Conservation (phyloP, 2,329 filamentous ascomycete species). For the Canariomyces notabilis region DNA sequence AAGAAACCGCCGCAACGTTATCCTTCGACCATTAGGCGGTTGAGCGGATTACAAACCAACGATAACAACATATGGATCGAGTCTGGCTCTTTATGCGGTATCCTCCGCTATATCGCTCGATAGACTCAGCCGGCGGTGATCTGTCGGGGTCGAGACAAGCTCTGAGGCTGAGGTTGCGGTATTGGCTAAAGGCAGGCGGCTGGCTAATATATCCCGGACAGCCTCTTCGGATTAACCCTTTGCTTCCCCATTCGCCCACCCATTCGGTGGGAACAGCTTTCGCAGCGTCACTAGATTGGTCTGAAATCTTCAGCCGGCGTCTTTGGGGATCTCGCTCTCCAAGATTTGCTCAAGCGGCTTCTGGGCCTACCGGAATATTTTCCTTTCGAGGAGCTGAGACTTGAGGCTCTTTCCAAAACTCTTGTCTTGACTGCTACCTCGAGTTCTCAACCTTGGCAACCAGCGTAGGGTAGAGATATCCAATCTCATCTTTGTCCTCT, state of each 20-base stretch:
- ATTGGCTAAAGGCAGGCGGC: constrained; percentile 20
- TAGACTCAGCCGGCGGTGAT: background rate
- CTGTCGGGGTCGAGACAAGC: background rate
- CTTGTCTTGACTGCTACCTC: no score
- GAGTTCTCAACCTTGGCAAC: constrained; percentile 7
- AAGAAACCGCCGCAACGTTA: no score
- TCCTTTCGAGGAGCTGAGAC: constrained; percentile 7
- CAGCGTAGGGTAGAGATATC: background rate
- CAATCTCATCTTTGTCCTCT: background rate
- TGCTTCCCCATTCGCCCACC: constrained; percentile 15
- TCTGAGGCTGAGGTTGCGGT: constrained; percentile 2
- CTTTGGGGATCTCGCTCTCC: constrained; percentile 14
- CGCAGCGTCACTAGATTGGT: background rate
- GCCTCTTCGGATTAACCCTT: constrained; percentile 9
- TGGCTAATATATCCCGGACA: constrained; percentile 24
- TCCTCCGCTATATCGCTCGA: background rate
- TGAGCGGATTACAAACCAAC: no score
- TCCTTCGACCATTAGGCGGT: no score
- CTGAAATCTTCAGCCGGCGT: background rate
- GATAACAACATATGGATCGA: no score
- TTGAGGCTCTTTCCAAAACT: constrained; percentile 18
- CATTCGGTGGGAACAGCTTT: background rate
- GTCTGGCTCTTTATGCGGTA: no score
- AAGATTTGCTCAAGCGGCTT: no score
- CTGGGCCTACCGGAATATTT: constrained; percentile 10